A percentile compares a stretch with the other conserved stretches of the same genome.
Evolutionary conservation across 805 yeast species (phyloP).

Genomic region (Starmerella khaoyaiensis): DNA sequence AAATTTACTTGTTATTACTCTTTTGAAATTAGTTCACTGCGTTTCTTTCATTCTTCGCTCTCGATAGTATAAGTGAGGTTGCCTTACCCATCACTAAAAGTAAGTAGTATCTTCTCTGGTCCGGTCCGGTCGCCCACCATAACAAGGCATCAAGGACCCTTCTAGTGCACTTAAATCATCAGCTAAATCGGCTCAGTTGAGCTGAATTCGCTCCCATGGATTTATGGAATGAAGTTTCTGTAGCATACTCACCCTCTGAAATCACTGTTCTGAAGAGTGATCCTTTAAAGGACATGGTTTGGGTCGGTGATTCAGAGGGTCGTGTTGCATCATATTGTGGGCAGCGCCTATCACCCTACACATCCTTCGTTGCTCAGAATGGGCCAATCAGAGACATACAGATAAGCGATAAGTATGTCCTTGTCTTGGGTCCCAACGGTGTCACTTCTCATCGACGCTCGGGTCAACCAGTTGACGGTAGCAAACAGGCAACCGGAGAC

Average conservation of each 20-base stretch:
- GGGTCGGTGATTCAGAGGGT: constrained; percentile 61
- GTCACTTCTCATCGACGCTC: constrained; percentile 43
- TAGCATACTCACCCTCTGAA: constrained; percentile 23
- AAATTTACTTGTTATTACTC: too few relatives aligned
- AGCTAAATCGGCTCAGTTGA: constrained; percentile 3
- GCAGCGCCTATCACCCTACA: constrained; percentile 41
- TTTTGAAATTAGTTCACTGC: too few relatives aligned
- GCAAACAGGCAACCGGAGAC: constrained; percentile 23
- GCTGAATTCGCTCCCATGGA: constrained; percentile 16
- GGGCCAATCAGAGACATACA: constrained; percentile 41
- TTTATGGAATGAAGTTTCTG: constrained; percentile 22
- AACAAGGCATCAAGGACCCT: constrained; percentile 26
- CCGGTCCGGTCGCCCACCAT: too few relatives aligned
- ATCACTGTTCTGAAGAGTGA: constrained; percentile 30
- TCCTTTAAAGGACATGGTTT: constrained; percentile 43
- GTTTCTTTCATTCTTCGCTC: too few relatives aligned
- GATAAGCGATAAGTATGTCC: constrained; percentile 43
- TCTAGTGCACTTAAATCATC: too few relatives aligned
- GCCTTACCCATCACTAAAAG: too few relatives aligned
- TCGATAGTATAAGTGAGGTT: too few relatives aligned
- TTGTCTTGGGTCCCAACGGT: constrained; percentile 41
- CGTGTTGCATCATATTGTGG: constrained; percentile 34
- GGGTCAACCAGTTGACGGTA: constrained; percentile 37
- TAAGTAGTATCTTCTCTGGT: too few relatives aligned
- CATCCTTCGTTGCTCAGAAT: constrained; percentile 42